Evolutionary conservation across 306 rosid genomes (phyloP).

Genomic region (Gleditsia sinensis): DNA sequence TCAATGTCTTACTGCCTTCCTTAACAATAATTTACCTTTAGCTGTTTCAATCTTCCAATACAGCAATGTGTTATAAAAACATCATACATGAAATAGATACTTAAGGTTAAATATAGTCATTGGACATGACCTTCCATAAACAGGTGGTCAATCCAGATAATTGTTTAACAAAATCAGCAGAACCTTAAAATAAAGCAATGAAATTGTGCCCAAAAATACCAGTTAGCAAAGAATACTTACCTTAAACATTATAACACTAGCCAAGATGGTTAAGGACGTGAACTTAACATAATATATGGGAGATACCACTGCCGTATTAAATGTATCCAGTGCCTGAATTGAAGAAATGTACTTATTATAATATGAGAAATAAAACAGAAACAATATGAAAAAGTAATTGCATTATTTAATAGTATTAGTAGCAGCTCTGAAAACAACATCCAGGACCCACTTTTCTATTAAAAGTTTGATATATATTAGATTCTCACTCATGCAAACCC

Average conservation of each 20-base stretch:
- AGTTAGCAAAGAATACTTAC: conserved; percentile 36
- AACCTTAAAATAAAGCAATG: background rate
- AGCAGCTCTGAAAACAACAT: conserved; percentile 1
- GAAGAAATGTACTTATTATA: conserved; percentile 25
- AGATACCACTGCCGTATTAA: conserved; percentile 87
- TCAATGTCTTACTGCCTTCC: too few relatives aligned
- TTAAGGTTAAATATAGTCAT: conserved; percentile 3
- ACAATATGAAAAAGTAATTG: conserved; percentile 1
- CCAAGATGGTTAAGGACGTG: conserved; percentile 79
- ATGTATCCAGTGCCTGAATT: conserved; percentile 85
- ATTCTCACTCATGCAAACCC: conserved; percentile 13
- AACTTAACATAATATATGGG: conserved; percentile 93
- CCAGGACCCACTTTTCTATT: background rate
- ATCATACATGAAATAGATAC: background rate
- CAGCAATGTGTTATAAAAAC: background rate
- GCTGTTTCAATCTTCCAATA: background rate
- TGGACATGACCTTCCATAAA: conserved; percentile 11
- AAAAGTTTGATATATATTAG: background rate
- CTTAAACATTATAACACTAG: conserved; percentile 93
- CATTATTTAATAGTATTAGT: background rate
- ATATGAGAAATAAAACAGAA: conserved; percentile 19
- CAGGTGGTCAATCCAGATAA: conserved; percentile 4
- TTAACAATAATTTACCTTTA: background rate
- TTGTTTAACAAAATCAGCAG: background rate
- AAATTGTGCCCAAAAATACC: background rate